Conservation (phyloP, 2,329 filamentous ascomycete species). For the Coniochaeta sp. region DNA sequence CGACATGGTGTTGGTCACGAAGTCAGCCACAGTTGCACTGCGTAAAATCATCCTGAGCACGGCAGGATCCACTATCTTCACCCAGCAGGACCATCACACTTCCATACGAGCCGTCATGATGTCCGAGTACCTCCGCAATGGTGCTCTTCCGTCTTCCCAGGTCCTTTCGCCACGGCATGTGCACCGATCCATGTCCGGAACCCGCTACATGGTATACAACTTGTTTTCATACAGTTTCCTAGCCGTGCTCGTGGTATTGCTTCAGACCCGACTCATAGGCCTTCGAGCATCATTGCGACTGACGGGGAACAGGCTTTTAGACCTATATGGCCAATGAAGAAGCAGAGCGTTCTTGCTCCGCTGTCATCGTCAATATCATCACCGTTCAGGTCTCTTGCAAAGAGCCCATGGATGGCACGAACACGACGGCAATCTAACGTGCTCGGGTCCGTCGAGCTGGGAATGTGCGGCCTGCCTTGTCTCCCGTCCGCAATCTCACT, state of each 20-base stretch:
- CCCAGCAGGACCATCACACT: not conserved
- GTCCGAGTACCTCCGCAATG: not conserved
- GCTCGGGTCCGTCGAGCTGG: not conserved
- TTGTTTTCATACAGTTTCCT: not conserved
- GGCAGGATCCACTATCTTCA: not conserved
- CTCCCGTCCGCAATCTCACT: not conserved
- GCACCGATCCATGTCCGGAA: not conserved
- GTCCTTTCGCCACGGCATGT: not conserved
- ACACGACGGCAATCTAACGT: not conserved
- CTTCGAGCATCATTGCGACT: not conserved
- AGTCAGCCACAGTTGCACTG: slow-evolving; percentile 1
- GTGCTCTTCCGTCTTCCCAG: not conserved
- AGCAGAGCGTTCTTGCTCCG: not conserved
- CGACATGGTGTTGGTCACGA: not conserved
- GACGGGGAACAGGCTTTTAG: not conserved
- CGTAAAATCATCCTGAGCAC: slow-evolving; percentile 1
- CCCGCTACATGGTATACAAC: too few species aligned
- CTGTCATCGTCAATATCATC: not conserved
- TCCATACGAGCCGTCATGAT: not conserved
- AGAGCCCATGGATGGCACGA: not conserved
- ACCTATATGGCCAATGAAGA: not conserved
- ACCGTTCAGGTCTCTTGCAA: not conserved
- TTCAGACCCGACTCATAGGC: not conserved
- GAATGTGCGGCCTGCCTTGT: not conserved
- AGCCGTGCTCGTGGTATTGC: not conserved